Evolutionary conservation across 225 moss, liverwort and hornwort species (phyloP), one percentile per base, ranked within the genome.

Genomic region (Marchantia paleacea): DNA sequence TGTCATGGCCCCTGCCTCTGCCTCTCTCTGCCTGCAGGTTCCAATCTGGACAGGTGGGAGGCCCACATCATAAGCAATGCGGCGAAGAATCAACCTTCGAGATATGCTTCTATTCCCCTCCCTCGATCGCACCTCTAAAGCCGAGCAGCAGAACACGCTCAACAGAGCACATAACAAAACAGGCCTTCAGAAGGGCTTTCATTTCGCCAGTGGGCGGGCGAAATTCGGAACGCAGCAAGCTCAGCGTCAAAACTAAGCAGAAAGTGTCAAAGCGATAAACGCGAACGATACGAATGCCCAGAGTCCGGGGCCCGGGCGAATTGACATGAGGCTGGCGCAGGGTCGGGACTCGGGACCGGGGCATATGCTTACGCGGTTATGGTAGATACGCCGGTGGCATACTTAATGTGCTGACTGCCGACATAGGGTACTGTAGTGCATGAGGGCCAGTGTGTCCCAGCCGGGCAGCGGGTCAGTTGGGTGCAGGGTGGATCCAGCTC

Each of bases 361-460:
- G 52, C 54, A 73, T 73, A 55, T 74, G 28, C 53, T 14, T 52
- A 74, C 54, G 74, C 54, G 74, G 14, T 52, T 54, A 10, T 4
- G n/a, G 26, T 22, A 26, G 71, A 13, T 52, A 53, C 28, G 74
- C 49, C 50, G 72, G 20, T 5, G 20, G 51, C 24, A 24, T 18
- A 8, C 22, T 25, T 11, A 73, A 28, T 53, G 54, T 52, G 29
- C n/a, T 55, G 74, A 74, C 74, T 55, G 74, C 54, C 69, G 69
- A 70, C 69, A 70, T 7, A 19, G 16, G 47, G 65, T 65, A 65
- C 65, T 65, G n/a, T 65, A 65, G 69, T 47, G 47, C 69, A 49
- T 70, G 69, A 13, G 69, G 47, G 69, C 48, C 48, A 49, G 69
- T 18, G 65, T 65, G 69, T 31, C 39, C 69, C 69, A 70, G 74